Conservation (phyloP, 768 basidiomycete species). For the Naganishia randhawae region DNA sequence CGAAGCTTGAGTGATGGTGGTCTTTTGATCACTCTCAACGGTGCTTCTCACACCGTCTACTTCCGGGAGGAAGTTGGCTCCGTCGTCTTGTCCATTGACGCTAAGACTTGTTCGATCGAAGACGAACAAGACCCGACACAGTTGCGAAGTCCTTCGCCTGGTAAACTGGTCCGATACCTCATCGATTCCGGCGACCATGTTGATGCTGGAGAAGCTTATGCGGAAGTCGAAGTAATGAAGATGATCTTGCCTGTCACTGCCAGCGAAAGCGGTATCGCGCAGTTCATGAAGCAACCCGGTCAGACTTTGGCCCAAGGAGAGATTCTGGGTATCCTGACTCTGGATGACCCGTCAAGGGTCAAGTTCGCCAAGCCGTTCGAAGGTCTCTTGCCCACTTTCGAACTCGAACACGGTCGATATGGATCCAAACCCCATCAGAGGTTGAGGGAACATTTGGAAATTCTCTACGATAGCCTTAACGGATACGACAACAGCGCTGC, state of each 20-base stretch:
- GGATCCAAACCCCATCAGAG: slow-evolving; percentile 89
- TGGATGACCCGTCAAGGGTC: slow-evolving; percentile 92
- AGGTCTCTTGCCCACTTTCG: slow-evolving; percentile 82
- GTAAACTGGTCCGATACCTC: slow-evolving; percentile 89
- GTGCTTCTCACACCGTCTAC: slow-evolving; percentile 93
- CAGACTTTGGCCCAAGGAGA: slow-evolving; percentile 95
- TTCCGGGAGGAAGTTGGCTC: slow-evolving; percentile 98
- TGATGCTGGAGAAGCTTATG: slow-evolving; percentile 92
- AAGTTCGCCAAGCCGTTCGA: slow-evolving; percentile 99
- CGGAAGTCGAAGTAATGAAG: slow-evolving; percentile 97
- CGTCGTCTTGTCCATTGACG: slow-evolving; percentile 76
- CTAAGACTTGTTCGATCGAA: slow-evolving; percentile 96
- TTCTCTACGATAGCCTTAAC: slow-evolving; percentile 85
- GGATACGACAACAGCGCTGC: slow-evolving; percentile 95
- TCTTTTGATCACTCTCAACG: slow-evolving; percentile 82
- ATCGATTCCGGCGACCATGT: slow-evolving; percentile 97
- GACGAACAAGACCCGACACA: slow-evolving; percentile 99
- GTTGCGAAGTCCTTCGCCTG: slow-evolving; percentile 88
- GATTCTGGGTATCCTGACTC: slow-evolving; percentile 90
- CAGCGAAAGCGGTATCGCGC: slow-evolving; percentile 86
- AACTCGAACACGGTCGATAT: slow-evolving; percentile 69
- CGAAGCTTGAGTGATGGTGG: slow-evolving; percentile 92
- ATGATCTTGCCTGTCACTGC: slow-evolving; percentile 99
- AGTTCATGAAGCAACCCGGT: slow-evolving; percentile 96
- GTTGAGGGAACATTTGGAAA: slow-evolving; percentile 66